Conservation (phyloP, 2,329 filamentous ascomycete species). For the Pyricularia sp. region DNA sequence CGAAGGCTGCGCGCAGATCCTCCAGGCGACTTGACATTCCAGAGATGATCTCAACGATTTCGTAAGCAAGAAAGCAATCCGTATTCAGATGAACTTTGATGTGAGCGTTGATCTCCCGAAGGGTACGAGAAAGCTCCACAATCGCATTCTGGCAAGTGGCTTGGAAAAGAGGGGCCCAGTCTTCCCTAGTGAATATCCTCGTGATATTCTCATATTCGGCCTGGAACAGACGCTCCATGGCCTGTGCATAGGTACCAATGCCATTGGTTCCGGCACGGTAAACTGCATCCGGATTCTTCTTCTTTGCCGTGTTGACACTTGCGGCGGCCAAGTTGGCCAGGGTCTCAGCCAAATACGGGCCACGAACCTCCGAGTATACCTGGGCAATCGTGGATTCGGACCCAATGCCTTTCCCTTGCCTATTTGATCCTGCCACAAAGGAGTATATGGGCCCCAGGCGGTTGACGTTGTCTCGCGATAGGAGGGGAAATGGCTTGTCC, state of each 20-base stretch:
- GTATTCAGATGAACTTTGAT: slow-evolving; percentile 77
- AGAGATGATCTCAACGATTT: slow-evolving; percentile 84
- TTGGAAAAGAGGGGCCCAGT: slow-evolving; percentile 70
- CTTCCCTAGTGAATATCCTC: slow-evolving; percentile 71
- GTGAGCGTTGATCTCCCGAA: slow-evolving; percentile 80
- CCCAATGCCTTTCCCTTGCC: slow-evolving; percentile 24
- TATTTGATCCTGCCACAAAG: slow-evolving; percentile 53
- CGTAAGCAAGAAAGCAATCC: slow-evolving; percentile 90
- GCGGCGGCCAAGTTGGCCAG: slow-evolving; percentile 79
- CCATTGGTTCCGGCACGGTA: slow-evolving; percentile 85
- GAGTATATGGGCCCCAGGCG: slow-evolving; percentile 67
- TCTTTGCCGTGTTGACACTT: slow-evolving; percentile 70
- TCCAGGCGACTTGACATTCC: slow-evolving; percentile 69
- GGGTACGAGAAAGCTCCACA: slow-evolving; percentile 68
- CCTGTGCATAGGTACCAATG: slow-evolving; percentile 77
- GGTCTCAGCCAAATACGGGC: slow-evolving; percentile 71
- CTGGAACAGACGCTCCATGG: slow-evolving; percentile 74
- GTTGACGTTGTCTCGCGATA: slow-evolving; percentile 64
- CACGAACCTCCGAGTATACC: slow-evolving; percentile 75
- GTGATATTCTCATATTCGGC: slow-evolving; percentile 88
- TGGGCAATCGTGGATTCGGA: slow-evolving; percentile 58
- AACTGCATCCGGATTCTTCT: slow-evolving; percentile 67
- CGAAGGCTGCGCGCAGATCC: slow-evolving; percentile 70
- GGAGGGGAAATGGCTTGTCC: slow-evolving; percentile 66
- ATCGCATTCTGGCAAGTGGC: slow-evolving; percentile 67